phyloP scores from a whole-genome alignment of 352 stramenopile species.

The Thraustochytrium sp. region DNA sequence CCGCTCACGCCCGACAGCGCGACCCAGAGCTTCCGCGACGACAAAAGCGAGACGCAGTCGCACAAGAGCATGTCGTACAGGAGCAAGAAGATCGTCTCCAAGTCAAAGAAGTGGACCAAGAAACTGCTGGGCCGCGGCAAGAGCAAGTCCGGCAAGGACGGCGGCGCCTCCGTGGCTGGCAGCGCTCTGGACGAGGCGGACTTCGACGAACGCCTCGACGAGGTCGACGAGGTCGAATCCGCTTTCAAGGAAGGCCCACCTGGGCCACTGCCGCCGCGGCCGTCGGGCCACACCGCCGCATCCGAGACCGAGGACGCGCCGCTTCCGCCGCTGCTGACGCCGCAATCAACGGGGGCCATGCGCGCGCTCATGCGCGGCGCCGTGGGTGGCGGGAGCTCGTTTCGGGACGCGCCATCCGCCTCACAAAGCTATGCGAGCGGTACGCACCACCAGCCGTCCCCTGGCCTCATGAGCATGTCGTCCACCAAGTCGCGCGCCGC shows the following conservation, averaged over 20 bases:
- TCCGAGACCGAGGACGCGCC: no score
- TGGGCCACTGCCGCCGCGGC: no score
- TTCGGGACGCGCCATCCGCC: background rate
- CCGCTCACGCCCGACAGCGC: background rate
- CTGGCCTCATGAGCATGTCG: background rate
- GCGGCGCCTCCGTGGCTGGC: background rate
- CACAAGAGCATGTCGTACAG: background rate
- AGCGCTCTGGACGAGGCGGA: no score
- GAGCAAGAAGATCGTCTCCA: background rate
- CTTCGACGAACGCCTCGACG: no score
- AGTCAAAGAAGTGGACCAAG: background rate
- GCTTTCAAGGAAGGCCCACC: no score
- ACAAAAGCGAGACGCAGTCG: background rate
- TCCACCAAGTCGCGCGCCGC: background rate
- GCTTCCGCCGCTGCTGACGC: no score
- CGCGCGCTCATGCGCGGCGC: no score
- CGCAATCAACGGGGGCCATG: no score
- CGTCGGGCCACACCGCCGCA: no score
- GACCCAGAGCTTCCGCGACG: background rate
- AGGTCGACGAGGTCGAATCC: no score
- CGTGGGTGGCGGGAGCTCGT: background rate
- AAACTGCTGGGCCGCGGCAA: background rate
- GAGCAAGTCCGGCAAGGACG: background rate
- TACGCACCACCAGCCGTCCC: background rate
- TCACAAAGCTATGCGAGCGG: background rate